phyloP scores from a whole-genome alignment of 139 green algal genomes.

The Asterochloris sp. region DNA sequence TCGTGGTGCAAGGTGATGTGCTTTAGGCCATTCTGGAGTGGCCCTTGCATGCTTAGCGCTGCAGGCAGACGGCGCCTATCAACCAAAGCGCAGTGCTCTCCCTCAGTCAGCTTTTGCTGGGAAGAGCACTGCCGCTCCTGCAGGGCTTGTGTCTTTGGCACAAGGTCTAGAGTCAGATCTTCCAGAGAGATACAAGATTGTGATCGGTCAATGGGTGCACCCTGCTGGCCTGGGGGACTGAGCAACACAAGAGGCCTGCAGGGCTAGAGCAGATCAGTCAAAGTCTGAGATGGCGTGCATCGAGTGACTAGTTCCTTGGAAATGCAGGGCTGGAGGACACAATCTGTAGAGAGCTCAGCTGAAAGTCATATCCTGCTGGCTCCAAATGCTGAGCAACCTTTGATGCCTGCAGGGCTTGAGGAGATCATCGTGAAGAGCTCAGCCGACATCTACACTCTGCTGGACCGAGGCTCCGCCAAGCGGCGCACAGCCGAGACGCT shows the following conservation, averaged over 20 bases:
- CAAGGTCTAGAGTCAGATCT: too few species aligned
- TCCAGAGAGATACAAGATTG: too few species aligned
- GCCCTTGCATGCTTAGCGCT: neutral
- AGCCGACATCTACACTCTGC: constrained; percentile 84
- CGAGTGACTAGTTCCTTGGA: neutral
- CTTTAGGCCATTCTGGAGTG: too few species aligned
- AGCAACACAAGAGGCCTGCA: too few species aligned
- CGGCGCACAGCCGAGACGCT: constrained; percentile 91
- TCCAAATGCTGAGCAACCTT: neutral
- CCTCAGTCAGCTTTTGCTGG: too few species aligned
- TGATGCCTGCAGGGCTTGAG: constrained; percentile 52
- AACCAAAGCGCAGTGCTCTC: neutral
- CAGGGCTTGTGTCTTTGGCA: too few species aligned
- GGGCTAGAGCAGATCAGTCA: too few species aligned
- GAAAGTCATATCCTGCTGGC: neutral
- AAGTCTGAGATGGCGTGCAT: too few species aligned
- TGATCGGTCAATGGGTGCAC: too few species aligned
- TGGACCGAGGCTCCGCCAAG: constrained; percentile 87
- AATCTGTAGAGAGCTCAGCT: neutral
- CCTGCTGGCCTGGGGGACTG: too few species aligned
- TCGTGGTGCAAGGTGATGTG: constrained; percentile 60
- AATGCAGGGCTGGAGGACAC: neutral
- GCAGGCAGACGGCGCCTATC: neutral
- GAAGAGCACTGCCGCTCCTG: too few species aligned
- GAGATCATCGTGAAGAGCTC: constrained; percentile 87